Base-by-base conservation (phyloP, 2,329 filamentous ascomycete species). In the Ophiocordyceps robertsii region DNA sequence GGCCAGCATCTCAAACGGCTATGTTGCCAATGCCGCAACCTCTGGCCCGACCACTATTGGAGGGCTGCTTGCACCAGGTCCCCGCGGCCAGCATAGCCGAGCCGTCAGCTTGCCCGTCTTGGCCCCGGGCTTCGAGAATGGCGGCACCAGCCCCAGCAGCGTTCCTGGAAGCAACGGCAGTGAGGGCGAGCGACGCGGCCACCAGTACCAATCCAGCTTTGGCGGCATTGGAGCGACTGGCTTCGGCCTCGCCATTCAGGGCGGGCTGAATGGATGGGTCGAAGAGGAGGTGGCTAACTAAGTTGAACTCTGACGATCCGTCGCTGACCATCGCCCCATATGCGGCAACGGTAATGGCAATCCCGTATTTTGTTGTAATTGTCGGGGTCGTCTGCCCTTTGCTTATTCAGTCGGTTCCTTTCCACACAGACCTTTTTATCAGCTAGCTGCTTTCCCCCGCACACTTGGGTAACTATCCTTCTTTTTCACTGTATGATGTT, bases 31-130 rank as follows among this genome's bases (percentile, higher is more conserved):
- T 51, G 62, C 65, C 38, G 61, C 66, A n/a, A 60, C 64, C 3
- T 70, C 72, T 21, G 75, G 73, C 31, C 68, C 82, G 3, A 80
- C 81, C 2, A 85, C 80, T 1, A 82, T 89, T 46, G 82, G 83
- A 37, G 83, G 84, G 8, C 74, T 93, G 32, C 72, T 92, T 40
- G 82, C 84, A 3, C 84, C 85, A 2, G 77, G 77, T 41, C 59
- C 65, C 13, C 71, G 77, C 30, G 67, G 72, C 29, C 74, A 75
- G 48, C 77, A 82, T 61, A 90, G 78, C 56, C 82, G 92, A 32
- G 88, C 92, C 30, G 87, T 95, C 46, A 95, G 88, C 59, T 68
- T 98, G 55, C 92, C 92, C 1, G 77, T 74, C 6, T 71, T 83
- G 42, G 77, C 75, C 1, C 75, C 77, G 16, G 75, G 73, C 14